Conservation (phyloP, 139 green algal species). For the Zygnema cylindricum region DNA sequence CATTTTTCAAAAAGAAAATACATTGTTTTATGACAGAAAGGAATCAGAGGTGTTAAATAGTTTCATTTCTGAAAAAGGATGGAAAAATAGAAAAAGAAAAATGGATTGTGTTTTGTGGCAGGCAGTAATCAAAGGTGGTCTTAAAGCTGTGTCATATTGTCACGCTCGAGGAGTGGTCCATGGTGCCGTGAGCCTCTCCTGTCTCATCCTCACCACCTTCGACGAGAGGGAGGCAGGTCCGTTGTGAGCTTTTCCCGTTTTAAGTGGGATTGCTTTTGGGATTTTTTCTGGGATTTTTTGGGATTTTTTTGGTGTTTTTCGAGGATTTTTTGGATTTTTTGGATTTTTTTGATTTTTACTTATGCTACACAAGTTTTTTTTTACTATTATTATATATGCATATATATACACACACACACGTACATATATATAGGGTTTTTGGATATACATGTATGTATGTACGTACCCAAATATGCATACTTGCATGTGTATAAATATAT, state of each 20-base stretch:
- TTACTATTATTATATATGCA: background rate
- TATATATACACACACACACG: background rate
- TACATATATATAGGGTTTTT: background rate
- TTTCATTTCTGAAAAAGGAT: too few relatives aligned
- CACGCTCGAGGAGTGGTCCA: conserved; percentile 48
- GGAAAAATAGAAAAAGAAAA: too few relatives aligned
- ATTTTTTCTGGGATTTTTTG: background rate
- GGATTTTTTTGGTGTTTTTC: background rate
- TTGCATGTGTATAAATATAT: too few relatives aligned
- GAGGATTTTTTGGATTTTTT: background rate
- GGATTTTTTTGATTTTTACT: background rate
- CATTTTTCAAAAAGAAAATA: too few relatives aligned
- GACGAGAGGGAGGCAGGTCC: conserved; percentile 30
- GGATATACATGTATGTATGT: background rate
- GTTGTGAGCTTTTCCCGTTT: background rate
- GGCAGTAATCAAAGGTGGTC: conserved; percentile 40
- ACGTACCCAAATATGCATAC: too few relatives aligned
- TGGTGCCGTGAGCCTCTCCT: conserved; percentile 45
- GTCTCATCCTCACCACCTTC: conserved; percentile 52
- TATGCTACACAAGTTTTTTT: background rate
- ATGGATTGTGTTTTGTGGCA: conserved; percentile 6
- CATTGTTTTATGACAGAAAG: too few relatives aligned
- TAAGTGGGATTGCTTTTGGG: background rate
- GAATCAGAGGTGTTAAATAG: too few relatives aligned
- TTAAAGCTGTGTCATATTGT: conserved; percentile 54